A percentile compares a stretch with the other conserved stretches of the same genome.
phyloP scores from a whole-genome alignment of 176 grass and related monocot genomes.

The Rhynchospora pubera region DNA sequence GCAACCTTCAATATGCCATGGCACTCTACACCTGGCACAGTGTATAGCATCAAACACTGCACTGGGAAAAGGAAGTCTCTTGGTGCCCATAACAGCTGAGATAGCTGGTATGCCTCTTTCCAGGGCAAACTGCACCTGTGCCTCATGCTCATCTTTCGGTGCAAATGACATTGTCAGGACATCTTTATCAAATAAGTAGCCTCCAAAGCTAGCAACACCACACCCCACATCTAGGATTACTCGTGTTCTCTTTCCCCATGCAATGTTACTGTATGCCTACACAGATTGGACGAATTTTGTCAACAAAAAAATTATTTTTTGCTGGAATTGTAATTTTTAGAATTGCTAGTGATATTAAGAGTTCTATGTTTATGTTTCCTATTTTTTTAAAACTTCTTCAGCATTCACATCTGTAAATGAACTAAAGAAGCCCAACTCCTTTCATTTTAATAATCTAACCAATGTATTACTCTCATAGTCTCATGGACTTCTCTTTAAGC shows the following conservation, averaged over 20 bases:
- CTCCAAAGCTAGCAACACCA: constrained; percentile 84
- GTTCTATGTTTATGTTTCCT: background rate
- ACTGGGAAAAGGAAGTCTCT: constrained; percentile 76
- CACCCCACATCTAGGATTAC: constrained; percentile 81
- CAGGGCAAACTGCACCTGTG: constrained; percentile 87
- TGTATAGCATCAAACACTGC: constrained; percentile 81
- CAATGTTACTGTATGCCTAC: constrained; percentile 60
- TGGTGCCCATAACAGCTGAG: constrained; percentile 88
- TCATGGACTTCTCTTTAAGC: background rate
- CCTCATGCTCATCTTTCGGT: constrained; percentile 89
- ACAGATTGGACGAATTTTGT: background rate
- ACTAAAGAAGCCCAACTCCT: background rate
- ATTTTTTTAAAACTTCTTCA: constrained; percentile 2
- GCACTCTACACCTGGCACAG: constrained; percentile 81
- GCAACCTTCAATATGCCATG: constrained; percentile 92
- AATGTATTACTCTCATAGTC: background rate
- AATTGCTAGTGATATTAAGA: background rate
- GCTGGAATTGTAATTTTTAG: background rate
- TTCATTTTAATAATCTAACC: background rate
- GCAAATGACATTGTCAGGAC: constrained; percentile 83
- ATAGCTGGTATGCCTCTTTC: constrained; percentile 93
- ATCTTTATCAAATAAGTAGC: constrained; percentile 66
- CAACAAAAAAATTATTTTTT: background rate
- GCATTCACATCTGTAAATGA: background rate
- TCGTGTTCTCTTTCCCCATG: constrained; percentile 55